Base-by-base conservation (phyloP, 495 filamentous ascomycete genomes). In the Penicillium cosmopolitanum region DNA sequence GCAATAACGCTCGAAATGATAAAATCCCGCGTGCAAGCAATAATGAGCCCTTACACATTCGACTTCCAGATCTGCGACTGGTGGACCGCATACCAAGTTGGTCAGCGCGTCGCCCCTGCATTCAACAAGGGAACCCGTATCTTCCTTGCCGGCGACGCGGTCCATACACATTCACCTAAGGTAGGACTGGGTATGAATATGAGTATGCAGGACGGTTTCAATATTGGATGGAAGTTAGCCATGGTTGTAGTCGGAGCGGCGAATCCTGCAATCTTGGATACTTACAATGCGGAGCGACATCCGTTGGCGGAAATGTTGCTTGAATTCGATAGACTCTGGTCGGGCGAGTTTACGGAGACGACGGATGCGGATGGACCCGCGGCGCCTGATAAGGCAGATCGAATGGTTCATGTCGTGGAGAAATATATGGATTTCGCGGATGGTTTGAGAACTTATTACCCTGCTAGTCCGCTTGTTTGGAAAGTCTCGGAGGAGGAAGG, bases 101-200 rank as follows among this genome's bases (percentile, higher is more conserved):
- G 88, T 31, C 91, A 92, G 69, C 87, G 90, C 1, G 86, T 94
- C 34, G 80, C 85, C 10, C 82, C 81, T 6, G 80, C 83, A 31
- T 91, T 91, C 69, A 85, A 83, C 4, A 79, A 87, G 34, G 84
- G 86, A 52, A 77, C 84, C 65, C 76, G 89, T 10, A 84, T 94
- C 7, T 93, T 93, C 69, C 80, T 96, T 18, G 85, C 88, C 4
- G 91, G 91, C 15, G 91, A 94, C 70, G 90, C 91, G 5, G 88
- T 87, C 53, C 91, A 95, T 73, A 94, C 91, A 3, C 91, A 93
- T 71, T 86, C 83, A 46, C 90, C 91, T 5, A 93, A 93, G 72
- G 87, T 89, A n/a, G 91, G 89, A 1, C 88, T 93, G 70, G 91
- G 91, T 18, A 91, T 93, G 89, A 95, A 95, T 63, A 86, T 90